Evolutionary conservation across 108 stramenopile species (phyloP).

Genomic region (Pseudonitzschia pungens): DNA sequence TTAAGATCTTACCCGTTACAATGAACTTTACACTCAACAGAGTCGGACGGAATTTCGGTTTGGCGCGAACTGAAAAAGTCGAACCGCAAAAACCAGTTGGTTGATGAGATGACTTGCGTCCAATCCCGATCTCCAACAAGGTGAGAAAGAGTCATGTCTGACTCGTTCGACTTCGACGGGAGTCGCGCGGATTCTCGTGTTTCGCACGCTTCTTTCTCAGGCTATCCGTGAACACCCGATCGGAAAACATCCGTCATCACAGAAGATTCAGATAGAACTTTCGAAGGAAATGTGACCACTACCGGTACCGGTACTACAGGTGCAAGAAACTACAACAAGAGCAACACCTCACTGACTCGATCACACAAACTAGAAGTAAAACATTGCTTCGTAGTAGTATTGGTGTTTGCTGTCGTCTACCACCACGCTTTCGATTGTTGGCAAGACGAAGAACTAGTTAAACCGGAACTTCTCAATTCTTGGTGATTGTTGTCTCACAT

Average conservation of each 20-base stretch:
- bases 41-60: background rate
- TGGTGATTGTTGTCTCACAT: no score
- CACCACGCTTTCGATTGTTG: no score
- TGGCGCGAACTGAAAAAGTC: background rate
- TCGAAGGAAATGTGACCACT: conserved; percentile 8
- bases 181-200: background rate
- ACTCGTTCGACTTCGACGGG: background rate
- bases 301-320: background rate
- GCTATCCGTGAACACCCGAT: background rate
- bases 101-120: background rate
- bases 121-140: no score
- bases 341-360: background rate
- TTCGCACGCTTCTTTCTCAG: background rate
- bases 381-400: background rate
- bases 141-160: background rate
- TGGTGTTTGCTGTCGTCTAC: background rate
- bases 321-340: background rate
- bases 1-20: no score
- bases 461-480: no score
- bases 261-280: background rate
- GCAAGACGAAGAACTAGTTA: no score
- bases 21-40: no score
- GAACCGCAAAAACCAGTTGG: background rate
- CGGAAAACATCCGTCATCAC: conserved; percentile 2
- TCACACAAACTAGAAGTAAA: background rate